These are phyloP conservation scores for Tetradesmus obliquus DNA, from an alignment of 139 green algal species.

Conservation along the genomic window DNA sequence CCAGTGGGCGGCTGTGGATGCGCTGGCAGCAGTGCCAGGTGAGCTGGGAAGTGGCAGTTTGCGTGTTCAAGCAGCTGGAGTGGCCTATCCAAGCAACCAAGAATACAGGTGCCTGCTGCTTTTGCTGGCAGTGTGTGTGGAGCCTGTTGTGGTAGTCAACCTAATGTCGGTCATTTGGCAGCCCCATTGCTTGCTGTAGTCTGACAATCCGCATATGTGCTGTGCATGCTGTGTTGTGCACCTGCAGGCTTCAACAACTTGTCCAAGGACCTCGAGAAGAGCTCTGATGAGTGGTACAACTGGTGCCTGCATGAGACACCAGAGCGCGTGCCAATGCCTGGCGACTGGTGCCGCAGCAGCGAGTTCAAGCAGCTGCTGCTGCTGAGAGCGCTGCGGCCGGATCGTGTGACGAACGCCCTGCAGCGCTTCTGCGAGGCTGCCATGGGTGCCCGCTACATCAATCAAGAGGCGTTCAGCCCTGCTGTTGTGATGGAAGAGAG, in stretches of 20 bases:
- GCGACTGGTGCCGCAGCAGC: slow-evolving; percentile 79
- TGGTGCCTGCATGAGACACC: slow-evolving; percentile 79
- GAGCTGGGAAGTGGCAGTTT: neutral
- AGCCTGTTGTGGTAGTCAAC: neutral
- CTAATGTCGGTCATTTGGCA: neutral
- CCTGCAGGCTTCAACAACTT: slow-evolving; percentile 65
- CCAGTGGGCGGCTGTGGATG: slow-evolving; percentile 84
- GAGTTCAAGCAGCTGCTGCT: slow-evolving; percentile 78
- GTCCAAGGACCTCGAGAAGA: slow-evolving; percentile 87
- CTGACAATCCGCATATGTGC: neutral
- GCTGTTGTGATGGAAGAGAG: slow-evolving; percentile 78
- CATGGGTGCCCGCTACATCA: slow-evolving; percentile 73
- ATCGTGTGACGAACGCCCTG: slow-evolving; percentile 87
- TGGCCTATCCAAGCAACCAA: neutral
- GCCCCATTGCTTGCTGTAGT: neutral
- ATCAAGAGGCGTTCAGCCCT: slow-evolving; percentile 81
- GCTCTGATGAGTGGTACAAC: slow-evolving; percentile 81
- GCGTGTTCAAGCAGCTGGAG: neutral
- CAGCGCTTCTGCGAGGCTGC: slow-evolving; percentile 67
- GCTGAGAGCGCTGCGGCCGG: slow-evolving; percentile 79
- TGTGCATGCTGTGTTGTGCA: neutral
- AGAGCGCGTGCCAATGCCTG: slow-evolving; percentile 78
- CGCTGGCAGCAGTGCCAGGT: slow-evolving; percentile 69
- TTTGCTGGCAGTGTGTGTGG: too few relatives aligned
- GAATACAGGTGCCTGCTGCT: too few relatives aligned